These are phyloP conservation scores for Talaromyces sp. DNA, from an alignment of 2,329 filamentous ascomycete genomes.

Conservation along the genomic window DNA sequence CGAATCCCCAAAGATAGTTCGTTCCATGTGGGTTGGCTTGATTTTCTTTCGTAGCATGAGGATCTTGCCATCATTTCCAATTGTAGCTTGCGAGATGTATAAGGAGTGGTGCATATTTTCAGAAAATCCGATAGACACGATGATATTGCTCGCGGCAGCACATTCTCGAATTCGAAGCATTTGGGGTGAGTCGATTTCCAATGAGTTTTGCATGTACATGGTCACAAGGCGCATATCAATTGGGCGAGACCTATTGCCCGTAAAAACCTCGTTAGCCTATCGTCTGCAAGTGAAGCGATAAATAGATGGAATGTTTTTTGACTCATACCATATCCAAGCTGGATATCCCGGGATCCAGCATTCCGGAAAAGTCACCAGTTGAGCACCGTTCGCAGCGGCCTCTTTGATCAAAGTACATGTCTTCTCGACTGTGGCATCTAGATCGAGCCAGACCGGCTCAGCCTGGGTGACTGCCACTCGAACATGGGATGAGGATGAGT, in stretches of 20 bases:
- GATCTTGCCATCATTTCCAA: conserved; percentile 45
- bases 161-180: neutral
- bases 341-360: conserved; percentile 58
- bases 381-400: conserved; percentile 53
- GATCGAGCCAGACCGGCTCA: conserved; percentile 55
- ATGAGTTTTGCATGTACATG: neutral
- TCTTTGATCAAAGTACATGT: conserved; percentile 56
- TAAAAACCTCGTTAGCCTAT: neutral
- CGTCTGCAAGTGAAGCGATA: neutral
- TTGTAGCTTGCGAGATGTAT: neutral
- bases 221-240: neutral
- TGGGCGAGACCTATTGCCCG: neutral
- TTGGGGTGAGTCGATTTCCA: neutral
- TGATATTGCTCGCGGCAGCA: neutral
- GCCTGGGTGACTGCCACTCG: conserved; percentile 52
- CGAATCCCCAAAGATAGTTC: conserved; percentile 57
- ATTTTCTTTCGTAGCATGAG: conserved; percentile 58
- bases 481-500: conserved; percentile 2
- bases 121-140: neutral
- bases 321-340: conserved; percentile 31
- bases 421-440: conserved; percentile 54
- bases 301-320: conserved; percentile 20
- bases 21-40: conserved; percentile 57
- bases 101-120: neutral
- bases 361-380: conserved; percentile 57